These are phyloP conservation scores for Liquidambar formosana DNA, from an alignment of 164 flowering plant genomes.

Conservation along the genomic window DNA sequence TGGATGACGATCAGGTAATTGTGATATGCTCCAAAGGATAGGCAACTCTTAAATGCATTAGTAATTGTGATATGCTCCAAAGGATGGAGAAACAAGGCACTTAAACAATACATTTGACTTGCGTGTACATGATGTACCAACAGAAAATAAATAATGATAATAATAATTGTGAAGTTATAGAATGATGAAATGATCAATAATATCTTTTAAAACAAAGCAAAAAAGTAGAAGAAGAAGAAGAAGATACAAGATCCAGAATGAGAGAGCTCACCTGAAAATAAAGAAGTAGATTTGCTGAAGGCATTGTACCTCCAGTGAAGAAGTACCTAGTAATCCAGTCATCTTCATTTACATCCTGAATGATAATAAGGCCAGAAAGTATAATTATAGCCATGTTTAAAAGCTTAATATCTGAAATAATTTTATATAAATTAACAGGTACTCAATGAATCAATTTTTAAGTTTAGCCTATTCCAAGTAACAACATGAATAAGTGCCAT, in stretches of 20 bases:
- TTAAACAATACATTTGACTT: too few species aligned
- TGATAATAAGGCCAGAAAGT: not conserved
- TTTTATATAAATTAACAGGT: not conserved
- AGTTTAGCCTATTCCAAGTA: not conserved
- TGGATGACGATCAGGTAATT: too few species aligned
- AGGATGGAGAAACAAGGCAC: too few species aligned
- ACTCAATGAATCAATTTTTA: not conserved
- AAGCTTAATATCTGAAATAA: not conserved
- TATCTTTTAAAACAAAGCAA: not conserved
- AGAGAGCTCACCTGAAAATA: conserved; percentile 69
- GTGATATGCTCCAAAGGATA: too few species aligned
- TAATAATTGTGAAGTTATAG: too few species aligned
- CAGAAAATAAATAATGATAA: too few species aligned
- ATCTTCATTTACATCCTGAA: conserved; percentile 73
- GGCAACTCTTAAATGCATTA: too few species aligned
- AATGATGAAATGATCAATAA: too few species aligned
- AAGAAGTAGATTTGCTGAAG: conserved; percentile 79
- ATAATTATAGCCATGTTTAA: not conserved
- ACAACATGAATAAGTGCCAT: not conserved
- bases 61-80: too few species aligned
- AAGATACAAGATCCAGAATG: not conserved
- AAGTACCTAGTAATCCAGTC: conserved; percentile 92
- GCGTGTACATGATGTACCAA: too few species aligned
- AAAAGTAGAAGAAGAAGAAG: not conserved
- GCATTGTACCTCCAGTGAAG: conserved; percentile 94